Evolutionary conservation across 2,329 filamentous ascomycete species (phyloP), one percentile per base, ranked within the genome.

Genomic region (Rutstroemia sydowiana): DNA sequence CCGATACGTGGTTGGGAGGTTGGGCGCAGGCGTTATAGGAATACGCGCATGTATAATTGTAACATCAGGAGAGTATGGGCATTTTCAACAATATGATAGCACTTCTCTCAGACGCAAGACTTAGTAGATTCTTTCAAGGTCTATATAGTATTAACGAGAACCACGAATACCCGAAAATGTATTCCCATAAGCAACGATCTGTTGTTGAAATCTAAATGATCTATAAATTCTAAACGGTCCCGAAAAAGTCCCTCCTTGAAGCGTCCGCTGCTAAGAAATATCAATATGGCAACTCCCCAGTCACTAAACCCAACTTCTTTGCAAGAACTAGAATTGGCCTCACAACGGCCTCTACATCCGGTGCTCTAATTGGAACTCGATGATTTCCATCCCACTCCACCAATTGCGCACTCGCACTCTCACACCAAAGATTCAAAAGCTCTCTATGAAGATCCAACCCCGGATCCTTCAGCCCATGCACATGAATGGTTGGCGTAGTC

Each of bases 361-460:
- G 69, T 20, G 69, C 72, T 71, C 85, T 87, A 54, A 91, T 75
- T 2, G 86, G 84, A 45, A 92, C 72, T 5, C 87, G 71, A 65
- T 92, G 87, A 1, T 74, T 75, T 0, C 85, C 87, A 52, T 87
- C 77, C 87, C 87, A 91, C 65, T 89, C 83, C 1, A 91, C 66
- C 42, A 89, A 55, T 36, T 68, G 73, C 5, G 76, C 70, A 2
- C 70, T 78, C 0, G 72, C 74, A 9, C 70, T 63, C 45, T 79
- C 72, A 63, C 81, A 87, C 64, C 84, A 89, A 47, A 77, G 67
- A 8, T 77, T 66, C 46, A 81, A 62, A 58, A 84, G 61, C 63
- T 74, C 70, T 50, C 75, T 68, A 63, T 87, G 84, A 41, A 79
- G 67, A 53, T 77, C 69, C 21, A 89, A 61, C 0, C 81, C 81